Percentiles rank a stretch among this genome's conserved stretches.
phyloP scores from a whole-genome alignment of 2,329 filamentous ascomycete genomes.

The Ciborinia camelliae region DNA sequence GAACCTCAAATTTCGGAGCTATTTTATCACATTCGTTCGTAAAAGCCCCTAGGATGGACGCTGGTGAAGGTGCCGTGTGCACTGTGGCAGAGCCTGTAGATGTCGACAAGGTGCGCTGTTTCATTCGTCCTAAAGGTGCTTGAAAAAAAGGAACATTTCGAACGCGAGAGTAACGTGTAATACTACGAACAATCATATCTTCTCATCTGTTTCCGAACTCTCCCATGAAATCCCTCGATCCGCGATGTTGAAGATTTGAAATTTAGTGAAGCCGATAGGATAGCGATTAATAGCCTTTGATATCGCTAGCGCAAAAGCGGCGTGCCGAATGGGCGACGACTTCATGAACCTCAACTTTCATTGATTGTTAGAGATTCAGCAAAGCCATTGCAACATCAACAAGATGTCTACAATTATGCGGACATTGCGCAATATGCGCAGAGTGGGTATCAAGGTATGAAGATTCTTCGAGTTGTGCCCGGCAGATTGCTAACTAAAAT shows the following conservation, averaged over 20 bases:
- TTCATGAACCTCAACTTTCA: constrained; percentile 20
- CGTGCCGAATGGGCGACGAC: constrained; percentile 22
- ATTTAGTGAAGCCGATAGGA: constrained; percentile 16
- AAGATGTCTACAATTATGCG: constrained; percentile 88
- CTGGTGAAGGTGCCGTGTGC: constrained; percentile 44
- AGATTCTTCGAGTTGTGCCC: not conserved
- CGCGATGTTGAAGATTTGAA: constrained; percentile 9
- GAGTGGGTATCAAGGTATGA: constrained; percentile 79
- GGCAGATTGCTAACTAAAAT: constrained; percentile 39
- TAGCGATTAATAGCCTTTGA: not conserved
- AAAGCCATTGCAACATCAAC: constrained; percentile 37
- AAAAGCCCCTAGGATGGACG: constrained; percentile 54
- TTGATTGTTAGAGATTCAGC: not conserved
- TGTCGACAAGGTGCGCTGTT: constrained; percentile 35
- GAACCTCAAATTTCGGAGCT: constrained; percentile 84
- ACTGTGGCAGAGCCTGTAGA: constrained; percentile 27
- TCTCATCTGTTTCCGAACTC: constrained; percentile 8
- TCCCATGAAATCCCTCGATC: not conserved
- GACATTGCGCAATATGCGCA: constrained; percentile 82
- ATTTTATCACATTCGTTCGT: constrained; percentile 79
- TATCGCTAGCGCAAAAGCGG: constrained; percentile 28
- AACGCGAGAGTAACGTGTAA: constrained; percentile 37
- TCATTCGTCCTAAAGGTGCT: constrained; percentile 26
- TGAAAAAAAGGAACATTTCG: constrained; percentile 32
- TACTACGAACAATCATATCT: constrained; percentile 39